Evolutionary conservation across 2,329 filamentous ascomycete genomes (phyloP), one percentile per base, ranked within the genome.

Genomic region (Penicillium sp.): DNA sequence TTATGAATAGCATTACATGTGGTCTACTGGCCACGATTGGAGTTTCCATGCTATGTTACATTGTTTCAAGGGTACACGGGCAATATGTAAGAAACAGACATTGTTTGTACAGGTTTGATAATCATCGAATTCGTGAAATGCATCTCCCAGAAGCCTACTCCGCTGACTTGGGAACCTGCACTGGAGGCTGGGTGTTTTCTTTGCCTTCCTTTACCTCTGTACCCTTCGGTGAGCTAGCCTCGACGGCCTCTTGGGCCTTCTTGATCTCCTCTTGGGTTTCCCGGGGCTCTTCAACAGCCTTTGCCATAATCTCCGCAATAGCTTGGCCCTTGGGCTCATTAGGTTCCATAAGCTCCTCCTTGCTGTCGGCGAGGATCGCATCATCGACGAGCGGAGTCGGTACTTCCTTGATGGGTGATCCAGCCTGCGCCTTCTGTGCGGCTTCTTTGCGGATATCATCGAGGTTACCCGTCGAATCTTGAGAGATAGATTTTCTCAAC

Each of bases 401-500:
- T 3, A 34, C 60, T 55, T 71, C 66, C 42, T 67, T 59, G 43
- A 68, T 64, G 7, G 63, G 38, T 16, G 38, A 57, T 24, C 67
- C 66, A 5, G 67, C 60, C 18, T 58, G 52, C 5, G 60, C 52
- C 22, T 65, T 61, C 46, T 63, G 56, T 36, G 66, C 64, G 21
- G 63, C 64, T 47, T 71, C 62, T 47, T 68, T 65, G 34, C 68
- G 64, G 55, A 75, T 50, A 36, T 67, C 61, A 18, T 68, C 66
- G 18, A 69, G 51, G 24, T 67, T 62, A 13, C 60, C 64, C 21
- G 60, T 57, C 11, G 56, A 50, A 11, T 57, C 60, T 3, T 65
- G 66, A 4, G 71, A 70, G 34, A 76, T 68, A 4, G 74, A 75
- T 43, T 70, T 67, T 10, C 74, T 67, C 38, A 76, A 64, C 52